Evolutionary conservation across 2,329 filamentous ascomycete species (phyloP), one percentile per base, ranked within the genome.

Genomic region (Escovopsis sp.): DNA sequence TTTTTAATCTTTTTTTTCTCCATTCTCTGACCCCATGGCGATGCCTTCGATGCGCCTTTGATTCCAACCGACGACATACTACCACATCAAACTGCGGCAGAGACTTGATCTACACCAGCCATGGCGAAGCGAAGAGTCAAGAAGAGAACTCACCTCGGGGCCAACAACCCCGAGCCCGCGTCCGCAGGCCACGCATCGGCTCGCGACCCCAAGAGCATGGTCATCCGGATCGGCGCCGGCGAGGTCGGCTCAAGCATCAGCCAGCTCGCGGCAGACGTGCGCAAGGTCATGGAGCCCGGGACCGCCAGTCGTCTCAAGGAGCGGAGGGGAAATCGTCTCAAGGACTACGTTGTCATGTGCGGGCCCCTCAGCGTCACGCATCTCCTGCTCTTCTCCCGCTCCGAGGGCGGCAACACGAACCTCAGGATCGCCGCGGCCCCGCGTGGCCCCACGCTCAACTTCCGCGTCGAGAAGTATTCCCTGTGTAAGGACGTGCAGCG

Each of bases 291-390:
- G 86, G 86, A 96, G 59, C 90, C 90, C 1, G 83, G 86, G 36
- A 98, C 90, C 4, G 90, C 90, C 4, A 79, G 78, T 41, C 73
- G 88, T 39, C 58, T 98, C 45, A 93, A 86, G 63, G 88, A 96
- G 64, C 72, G 90, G 44, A 77, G 81, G 59, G 80, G 76, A 27
- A 96, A 98, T 62, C 78, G 79, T 51, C 62, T 96, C 45, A 76
- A 81, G 52, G 90, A 98, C 61, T 98, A 94, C 58, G 79, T 86
- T 25, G 81, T 84, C 42, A 98, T 98, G 90, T 82, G 84, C 39
- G 90, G 90, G 3, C 87, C 90, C 5, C 68, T 98, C 28, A 88
- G 90, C 30, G 86, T 98, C 36, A 84, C 84, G 12, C 90, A 98
- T 58, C 66, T 98, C 36, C 67, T 98, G 50, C 74, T 98, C 32